phyloP scores from a whole-genome alignment of 257 asterid genomes.

The Fraxinus americana region DNA sequence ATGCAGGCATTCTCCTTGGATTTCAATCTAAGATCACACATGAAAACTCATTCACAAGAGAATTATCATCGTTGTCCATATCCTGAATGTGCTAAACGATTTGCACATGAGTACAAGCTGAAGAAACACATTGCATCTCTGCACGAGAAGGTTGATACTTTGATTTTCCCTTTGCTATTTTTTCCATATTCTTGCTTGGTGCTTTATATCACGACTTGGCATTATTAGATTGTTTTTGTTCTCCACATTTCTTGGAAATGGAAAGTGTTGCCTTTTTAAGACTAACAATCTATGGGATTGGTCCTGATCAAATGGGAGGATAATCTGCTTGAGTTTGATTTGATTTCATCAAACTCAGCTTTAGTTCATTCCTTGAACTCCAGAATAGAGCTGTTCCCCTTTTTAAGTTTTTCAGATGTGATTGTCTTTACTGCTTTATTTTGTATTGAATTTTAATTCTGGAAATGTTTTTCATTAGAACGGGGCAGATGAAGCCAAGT shows the following conservation, averaged over 20 bases:
- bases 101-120: conserved; percentile 96
- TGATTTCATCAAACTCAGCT: not conserved
- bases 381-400: not conserved
- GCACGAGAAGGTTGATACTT: conserved; percentile 77
- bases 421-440: not conserved
- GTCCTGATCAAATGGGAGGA: not conserved
- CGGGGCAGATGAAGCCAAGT: conserved; percentile 54
- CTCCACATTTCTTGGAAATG: not conserved
- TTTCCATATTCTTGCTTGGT: not conserved
- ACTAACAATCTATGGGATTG: not conserved
- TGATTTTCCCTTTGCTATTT: not conserved
- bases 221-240: not conserved
- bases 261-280: not conserved
- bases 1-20: conserved; percentile 95
- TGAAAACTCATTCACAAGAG: conserved; percentile 99
- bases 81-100: conserved; percentile 95
- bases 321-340: not conserved
- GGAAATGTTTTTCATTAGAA: conserved; percentile 38
- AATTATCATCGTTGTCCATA: conserved; percentile 94
- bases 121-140: conserved; percentile 81
- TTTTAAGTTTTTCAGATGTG: not conserved
- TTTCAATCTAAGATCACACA: conserved; percentile 94
- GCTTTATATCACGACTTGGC: not conserved
- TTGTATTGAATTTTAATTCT: not conserved
- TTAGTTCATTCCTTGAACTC: not conserved